Evolutionary conservation across 2,329 filamentous ascomycete genomes (phyloP).

Genomic region (Colletotrichum navitas): DNA sequence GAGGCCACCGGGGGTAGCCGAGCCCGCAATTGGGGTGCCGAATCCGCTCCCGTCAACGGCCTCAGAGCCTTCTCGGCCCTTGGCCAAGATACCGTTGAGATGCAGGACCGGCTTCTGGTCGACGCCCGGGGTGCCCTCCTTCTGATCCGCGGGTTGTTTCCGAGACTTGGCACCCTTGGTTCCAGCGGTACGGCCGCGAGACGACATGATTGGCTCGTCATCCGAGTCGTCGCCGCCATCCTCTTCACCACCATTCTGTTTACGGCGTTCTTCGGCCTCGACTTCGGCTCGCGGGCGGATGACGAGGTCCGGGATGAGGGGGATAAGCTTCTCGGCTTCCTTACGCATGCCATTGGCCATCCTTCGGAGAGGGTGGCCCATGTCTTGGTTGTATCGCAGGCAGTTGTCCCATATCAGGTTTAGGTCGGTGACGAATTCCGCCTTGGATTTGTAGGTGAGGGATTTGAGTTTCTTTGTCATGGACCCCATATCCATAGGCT

Average conservation of each 20-base stretch:
- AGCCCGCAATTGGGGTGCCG: constrained; percentile 81
- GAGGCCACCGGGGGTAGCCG: constrained; percentile 79
- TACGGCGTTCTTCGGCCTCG: constrained; percentile 86
- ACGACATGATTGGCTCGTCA: constrained; percentile 98
- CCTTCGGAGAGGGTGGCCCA: constrained; percentile 86
- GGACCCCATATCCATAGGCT: constrained; percentile 95
- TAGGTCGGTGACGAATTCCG: constrained; percentile 93
- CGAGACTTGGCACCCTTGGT: constrained; percentile 83
- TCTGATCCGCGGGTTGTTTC: constrained; percentile 78
- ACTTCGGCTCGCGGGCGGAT: constrained; percentile 94
- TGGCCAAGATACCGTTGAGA: constrained; percentile 72
- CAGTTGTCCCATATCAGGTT: constrained; percentile 98
- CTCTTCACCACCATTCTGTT: constrained; percentile 86
- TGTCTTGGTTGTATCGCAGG: constrained; percentile 92
- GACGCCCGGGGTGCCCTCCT: constrained; percentile 82
- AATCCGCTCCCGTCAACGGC: constrained; percentile 85
- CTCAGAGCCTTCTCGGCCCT: constrained; percentile 81
- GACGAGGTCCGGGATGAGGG: constrained; percentile 91
- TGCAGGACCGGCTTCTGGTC: constrained; percentile 81
- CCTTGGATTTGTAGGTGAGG: constrained; percentile 85
- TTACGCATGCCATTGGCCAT: constrained; percentile 98
- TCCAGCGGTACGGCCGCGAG: constrained; percentile 88
- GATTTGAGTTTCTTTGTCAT: constrained; percentile 98
- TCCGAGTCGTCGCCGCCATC: constrained; percentile 92
- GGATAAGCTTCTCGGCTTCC: constrained; percentile 96